A percentile compares a stretch with the other conserved stretches of the same genome.
Evolutionary conservation across 768 basidiomycete genomes (phyloP).

Genomic region (Ephemerocybe angulata): DNA sequence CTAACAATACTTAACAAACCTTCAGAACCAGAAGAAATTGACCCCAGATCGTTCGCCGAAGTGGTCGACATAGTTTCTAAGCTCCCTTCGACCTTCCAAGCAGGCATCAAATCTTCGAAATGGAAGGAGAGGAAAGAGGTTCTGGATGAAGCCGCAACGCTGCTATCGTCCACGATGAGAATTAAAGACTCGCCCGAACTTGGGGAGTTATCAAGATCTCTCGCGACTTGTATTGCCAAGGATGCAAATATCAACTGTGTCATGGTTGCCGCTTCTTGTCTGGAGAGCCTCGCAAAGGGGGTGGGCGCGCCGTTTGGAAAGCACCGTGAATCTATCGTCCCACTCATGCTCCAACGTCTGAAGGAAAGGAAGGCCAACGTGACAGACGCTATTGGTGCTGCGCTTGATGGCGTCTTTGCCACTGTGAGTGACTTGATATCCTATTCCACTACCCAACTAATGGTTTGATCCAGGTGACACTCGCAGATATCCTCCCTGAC

Average conservation of each 20-base stretch:
- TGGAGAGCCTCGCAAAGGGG: constrained; percentile 84
- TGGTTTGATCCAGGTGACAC: constrained; percentile 51
- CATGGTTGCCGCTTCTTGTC: constrained; percentile 76
- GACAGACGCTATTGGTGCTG: constrained; percentile 81
- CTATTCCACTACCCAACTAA: constrained; percentile 5
- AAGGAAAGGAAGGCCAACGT: constrained; percentile 94
- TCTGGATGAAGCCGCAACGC: constrained; percentile 73
- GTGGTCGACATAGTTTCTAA: constrained; percentile 74
- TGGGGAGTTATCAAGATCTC: constrained; percentile 66
- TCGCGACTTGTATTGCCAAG: constrained; percentile 76
- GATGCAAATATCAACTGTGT: constrained; percentile 98
- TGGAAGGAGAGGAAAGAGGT: constrained; percentile 98
- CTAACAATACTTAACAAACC: constrained; percentile 4
- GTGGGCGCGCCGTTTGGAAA: constrained; percentile 70
- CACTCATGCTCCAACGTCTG: constrained; percentile 78
- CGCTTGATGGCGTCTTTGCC: constrained; percentile 83
- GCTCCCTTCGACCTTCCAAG: constrained; percentile 71
- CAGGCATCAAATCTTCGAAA: constrained; percentile 80
- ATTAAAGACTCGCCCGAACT: constrained; percentile 81
- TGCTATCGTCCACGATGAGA: constrained; percentile 65
- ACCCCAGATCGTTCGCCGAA: constrained; percentile 79
- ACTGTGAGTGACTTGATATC: constrained; percentile 53
- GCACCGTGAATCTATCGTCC: constrained; percentile 68
- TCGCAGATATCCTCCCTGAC: constrained; percentile 82
- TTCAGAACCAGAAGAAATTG: constrained; percentile 52